Evolutionary conservation across 2,329 filamentous ascomycete genomes (phyloP), one percentile per base, ranked within the genome.

Genomic region (Sarocladiaceae sp.): DNA sequence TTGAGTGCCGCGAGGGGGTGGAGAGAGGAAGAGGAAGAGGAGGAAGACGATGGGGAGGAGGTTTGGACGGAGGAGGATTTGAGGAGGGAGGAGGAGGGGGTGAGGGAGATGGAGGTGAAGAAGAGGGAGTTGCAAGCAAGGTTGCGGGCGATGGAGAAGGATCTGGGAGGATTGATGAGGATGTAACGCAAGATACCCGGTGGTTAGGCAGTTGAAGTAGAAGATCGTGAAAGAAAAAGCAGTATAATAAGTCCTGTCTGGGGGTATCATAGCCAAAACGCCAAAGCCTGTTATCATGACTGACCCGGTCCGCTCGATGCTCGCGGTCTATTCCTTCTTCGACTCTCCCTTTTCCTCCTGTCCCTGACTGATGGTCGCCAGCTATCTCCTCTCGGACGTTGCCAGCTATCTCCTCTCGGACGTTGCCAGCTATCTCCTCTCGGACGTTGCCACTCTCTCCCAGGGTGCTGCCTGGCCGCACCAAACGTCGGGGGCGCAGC

Each of bases 51-150:
- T 2, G 63, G 66, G 19, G 60, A 63, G 29, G 65, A 68, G 31
- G 59, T 71, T 4, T 68, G 80, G 65, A 87, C 81, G 0, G 80
- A 84, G 50, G 83, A 86, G 44, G 83, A 88, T 55, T 57, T 88
- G 45, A 70, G 71, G 50, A 69, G 70, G 47, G 85, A 88, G 56
- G 84, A 89, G 57, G 82, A 83, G 44, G 83, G 81, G 57, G 70
- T 76, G 4, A 66, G 68, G 44, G 70, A 74, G 59, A 58, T 80
- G 59, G 77, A 80, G 47, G 61, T 58, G 47, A 76, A 70, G 62
- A 80, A 78, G 63, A 67, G 63, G 50, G 74, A 79, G 53, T 21
- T 47, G 41, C 45, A 80, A 55, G 65, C 63, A 47, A 68, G 73
- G 48, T 47, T 81, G 46, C 63, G 64, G 32, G 63, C 69, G 5